These are phyloP conservation scores for Trypanosoma theileri DNA, from an alignment of 208 protist genomes.

Conservation along the genomic window DNA sequence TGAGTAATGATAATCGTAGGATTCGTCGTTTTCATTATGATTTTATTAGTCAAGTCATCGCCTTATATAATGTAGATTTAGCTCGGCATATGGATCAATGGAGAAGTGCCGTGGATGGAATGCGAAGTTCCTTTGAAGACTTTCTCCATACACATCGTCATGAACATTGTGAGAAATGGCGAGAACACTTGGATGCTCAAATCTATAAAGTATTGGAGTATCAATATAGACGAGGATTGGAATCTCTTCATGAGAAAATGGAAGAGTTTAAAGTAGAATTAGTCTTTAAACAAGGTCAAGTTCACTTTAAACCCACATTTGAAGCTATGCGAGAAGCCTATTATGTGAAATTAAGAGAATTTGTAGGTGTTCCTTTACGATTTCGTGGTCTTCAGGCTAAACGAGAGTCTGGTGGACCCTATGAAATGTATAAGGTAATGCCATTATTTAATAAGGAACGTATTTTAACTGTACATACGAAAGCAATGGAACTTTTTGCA, in stretches of 20 bases:
- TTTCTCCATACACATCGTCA: conserved; percentile 80
- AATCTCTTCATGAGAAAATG: conserved; percentile 92
- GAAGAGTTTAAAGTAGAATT: conserved; percentile 92
- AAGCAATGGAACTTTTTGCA: conserved; percentile 92
- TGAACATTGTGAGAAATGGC: conserved; percentile 87
- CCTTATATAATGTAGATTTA: conserved; percentile 90
- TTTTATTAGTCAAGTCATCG: conserved; percentile 76
- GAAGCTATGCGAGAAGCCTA: conserved; percentile 94
- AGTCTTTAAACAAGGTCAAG: conserved; percentile 90
- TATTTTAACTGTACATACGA: conserved; percentile 89
- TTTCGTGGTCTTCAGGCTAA: conserved; percentile 93
- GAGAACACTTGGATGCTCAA: conserved; percentile 95
- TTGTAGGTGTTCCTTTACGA: conserved; percentile 91
- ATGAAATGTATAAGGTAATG: conserved; percentile 92
- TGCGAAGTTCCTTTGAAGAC: conserved; percentile 84
- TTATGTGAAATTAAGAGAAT: conserved; percentile 94
- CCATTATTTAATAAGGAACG: conserved; percentile 77
- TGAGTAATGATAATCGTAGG: conserved; percentile 81
- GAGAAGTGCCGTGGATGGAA: conserved; percentile 83
- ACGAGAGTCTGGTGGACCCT: conserved; percentile 47
- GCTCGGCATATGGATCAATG: conserved; percentile 91
- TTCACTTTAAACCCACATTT: conserved; percentile 94
- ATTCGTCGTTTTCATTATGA: conserved; percentile 87
- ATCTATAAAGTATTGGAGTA: conserved; percentile 97
- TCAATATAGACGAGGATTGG: conserved; percentile 93